Base-by-base conservation (phyloP, 371 early-diverging fungal species). In the Rhizopus arrhizus region DNA sequence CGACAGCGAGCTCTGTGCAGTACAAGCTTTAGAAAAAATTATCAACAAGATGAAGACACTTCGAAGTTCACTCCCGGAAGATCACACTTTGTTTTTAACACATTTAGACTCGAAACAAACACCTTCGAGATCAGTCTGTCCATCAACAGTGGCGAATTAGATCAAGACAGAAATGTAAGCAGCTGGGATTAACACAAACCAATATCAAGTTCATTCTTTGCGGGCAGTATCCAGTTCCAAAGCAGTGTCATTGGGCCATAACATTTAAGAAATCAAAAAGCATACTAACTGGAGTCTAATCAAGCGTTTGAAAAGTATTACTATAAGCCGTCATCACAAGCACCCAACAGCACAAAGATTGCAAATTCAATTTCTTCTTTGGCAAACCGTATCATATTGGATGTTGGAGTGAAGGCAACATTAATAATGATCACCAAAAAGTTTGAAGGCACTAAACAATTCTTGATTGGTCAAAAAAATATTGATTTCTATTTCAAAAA, bases 291-390 rank as follows among this genome's bases (percentile, higher is more conserved):
- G 54, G 53, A 47, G 53, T 7, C 34, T 60, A 8, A 60, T 11
- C 12, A 13, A n/a, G 53, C 53, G 0, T 60, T 53, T 46, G 61
- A 60, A 53, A 36, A 60, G 3, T 52, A n/a, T 36, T 60, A 60
- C 15, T 53, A 11, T 8, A 60, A 60, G 32, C 53, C 61, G 5
- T 36, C 58, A 3, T 11, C 13, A 11, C 58, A 47, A 38, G 4
- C 6, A 22, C 12, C 38, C 5, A 36, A 33, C 5, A 38, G 38
- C 12, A 40, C 58, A 5, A 13, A 4, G 0, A 55, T 43, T n/a
- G 42, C 2, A 4, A 41, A 55, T 43, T 55, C 55, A 22, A 55
- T 55, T 55, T 10, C 42, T 41, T 55, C 43, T 55, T 1, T 43
- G 43, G 56, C 41, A 15, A 43, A 55, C 7, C 4, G 45, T 55